Conservation (phyloP, 139 green algal species). For the Chlamydomonas urium region DNA sequence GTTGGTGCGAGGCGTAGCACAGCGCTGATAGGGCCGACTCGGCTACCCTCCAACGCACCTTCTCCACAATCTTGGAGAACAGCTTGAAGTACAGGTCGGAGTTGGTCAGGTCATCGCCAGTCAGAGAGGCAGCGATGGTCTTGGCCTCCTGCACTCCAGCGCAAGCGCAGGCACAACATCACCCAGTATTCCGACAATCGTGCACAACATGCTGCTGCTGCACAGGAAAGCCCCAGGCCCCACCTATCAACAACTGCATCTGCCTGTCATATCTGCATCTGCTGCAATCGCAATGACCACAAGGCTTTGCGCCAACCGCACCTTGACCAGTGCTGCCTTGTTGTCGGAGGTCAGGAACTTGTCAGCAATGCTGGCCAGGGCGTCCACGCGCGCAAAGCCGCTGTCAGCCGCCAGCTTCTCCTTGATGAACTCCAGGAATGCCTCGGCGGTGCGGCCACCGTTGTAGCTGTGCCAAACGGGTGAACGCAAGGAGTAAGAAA, state of each 20-base stretch:
- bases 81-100: slow-evolving; percentile 67
- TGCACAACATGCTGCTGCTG: background rate
- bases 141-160: slow-evolving; percentile 20
- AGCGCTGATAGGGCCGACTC: too few relatives aligned
- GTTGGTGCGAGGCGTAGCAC: too few relatives aligned
- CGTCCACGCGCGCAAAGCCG: slow-evolving; percentile 59
- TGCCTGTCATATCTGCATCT: background rate
- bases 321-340: slow-evolving; percentile 21
- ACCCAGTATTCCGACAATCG: too few relatives aligned
- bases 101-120: slow-evolving; percentile 48
- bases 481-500: too few relatives aligned
- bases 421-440: slow-evolving; percentile 72
- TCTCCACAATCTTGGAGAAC: slow-evolving; percentile 63
- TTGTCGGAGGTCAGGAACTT: slow-evolving; percentile 27
- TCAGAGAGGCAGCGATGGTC: slow-evolving; percentile 14
- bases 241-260: too few relatives aligned
- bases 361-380: slow-evolving; percentile 44
- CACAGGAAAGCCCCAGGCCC: background rate
- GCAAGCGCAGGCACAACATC: slow-evolving; percentile 1
- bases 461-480: too few relatives aligned
- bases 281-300: background rate
- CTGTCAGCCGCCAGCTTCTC: slow-evolving; percentile 58
- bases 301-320: slow-evolving; percentile 9
- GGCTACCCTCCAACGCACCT: slow-evolving; percentile 42
- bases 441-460: slow-evolving; percentile 47